Conservation (phyloP, 179 eudicot genomes). For the Corrigiola litoralis region DNA sequence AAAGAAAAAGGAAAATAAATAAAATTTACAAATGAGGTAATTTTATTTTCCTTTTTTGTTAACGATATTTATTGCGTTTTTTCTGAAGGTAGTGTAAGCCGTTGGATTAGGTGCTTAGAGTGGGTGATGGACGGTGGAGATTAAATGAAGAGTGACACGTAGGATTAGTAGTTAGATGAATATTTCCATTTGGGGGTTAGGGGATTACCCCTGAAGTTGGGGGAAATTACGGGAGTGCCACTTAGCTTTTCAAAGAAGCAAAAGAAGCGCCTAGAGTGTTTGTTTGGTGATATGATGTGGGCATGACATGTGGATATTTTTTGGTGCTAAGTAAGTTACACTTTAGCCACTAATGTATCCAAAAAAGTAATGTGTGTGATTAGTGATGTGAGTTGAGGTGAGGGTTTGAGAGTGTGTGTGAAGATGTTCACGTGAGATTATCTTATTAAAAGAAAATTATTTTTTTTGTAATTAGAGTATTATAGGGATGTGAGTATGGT, state of each 20-base stretch:
- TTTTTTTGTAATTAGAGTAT: no score
- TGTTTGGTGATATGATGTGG: no score
- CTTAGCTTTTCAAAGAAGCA: constrained; percentile 9
- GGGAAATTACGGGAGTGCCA: constrained; percentile 5
- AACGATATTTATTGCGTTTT: background rate
- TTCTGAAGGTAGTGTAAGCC: background rate
- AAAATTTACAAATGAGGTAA: background rate
- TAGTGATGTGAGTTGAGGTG: no score
- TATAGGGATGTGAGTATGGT: no score
- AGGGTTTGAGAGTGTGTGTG: background rate
- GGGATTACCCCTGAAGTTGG: background rate
- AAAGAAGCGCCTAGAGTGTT: constrained; percentile 15
- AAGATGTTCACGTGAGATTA: background rate
- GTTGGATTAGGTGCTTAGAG: background rate
- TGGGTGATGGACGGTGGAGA: background rate
- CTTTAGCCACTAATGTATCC: background rate
- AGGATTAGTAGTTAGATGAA: constrained; percentile 5
- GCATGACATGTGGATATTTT: background rate
- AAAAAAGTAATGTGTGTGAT: no score
- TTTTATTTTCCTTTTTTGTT: background rate
- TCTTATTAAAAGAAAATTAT: no score
- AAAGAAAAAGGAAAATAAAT: background rate
- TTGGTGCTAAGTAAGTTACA: background rate
- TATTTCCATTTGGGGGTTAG: background rate
- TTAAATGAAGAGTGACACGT: background rate